These are phyloP conservation scores for Pyropia haitanensis DNA, from an alignment of 23 red algal genomes.

Conservation along the genomic window DNA sequence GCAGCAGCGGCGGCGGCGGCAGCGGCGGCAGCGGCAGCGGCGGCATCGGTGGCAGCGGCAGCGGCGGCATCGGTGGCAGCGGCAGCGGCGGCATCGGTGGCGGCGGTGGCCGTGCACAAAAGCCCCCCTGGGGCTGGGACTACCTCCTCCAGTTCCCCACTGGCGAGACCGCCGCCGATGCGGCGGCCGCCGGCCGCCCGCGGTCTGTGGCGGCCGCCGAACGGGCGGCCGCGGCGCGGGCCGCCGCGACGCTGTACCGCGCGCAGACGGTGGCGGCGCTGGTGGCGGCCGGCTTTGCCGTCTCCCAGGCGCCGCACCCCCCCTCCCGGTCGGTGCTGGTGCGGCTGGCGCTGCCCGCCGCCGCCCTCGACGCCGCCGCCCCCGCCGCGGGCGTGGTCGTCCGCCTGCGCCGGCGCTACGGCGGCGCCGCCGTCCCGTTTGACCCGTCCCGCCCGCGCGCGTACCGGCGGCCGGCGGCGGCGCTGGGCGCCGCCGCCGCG, in stretches of 20 bases:
- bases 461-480: conserved; percentile 1
- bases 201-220: conserved; percentile 1
- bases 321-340: conserved; percentile 15
- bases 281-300: conserved; percentile 18
- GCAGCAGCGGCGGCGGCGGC: not conserved
- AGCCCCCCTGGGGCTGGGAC: conserved; percentile 37
- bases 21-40: not conserved
- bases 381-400: conserved; percentile 13
- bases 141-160: conserved; percentile 44
- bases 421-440: conserved; percentile 21
- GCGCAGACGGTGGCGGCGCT: conserved; percentile 8
- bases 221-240: not conserved
- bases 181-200: not conserved
- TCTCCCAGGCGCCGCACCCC: conserved; percentile 20
- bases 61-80: conserved; percentile 3
- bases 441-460: not conserved
- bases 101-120: not conserved
- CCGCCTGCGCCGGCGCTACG: conserved; percentile 15
- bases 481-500: conserved; percentile 10
- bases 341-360: conserved; percentile 21
- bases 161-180: too few species aligned
- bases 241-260: conserved; percentile 1
- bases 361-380: conserved; percentile 12
- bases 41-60: not conserved
- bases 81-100: not conserved